phyloP scores from a whole-genome alignment of 2,329 filamentous ascomycete genomes.

The Aspergillus pseudotamarii region DNA sequence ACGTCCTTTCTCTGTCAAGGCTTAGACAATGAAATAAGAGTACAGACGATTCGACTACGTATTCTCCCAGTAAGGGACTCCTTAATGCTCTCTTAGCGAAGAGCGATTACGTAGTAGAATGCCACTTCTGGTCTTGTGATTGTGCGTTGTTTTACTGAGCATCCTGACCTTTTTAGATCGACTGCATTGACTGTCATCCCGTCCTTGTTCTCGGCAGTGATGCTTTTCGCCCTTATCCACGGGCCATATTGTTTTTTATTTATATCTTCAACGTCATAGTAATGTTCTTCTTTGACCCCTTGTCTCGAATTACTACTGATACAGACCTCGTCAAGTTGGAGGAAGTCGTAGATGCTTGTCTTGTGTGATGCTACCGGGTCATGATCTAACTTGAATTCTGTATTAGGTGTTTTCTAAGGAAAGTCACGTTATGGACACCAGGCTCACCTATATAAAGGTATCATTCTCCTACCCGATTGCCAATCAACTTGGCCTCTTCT shows the following conservation, averaged over 20 bases:
- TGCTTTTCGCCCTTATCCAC: neutral
- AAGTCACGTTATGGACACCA: neutral
- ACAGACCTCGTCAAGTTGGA: neutral
- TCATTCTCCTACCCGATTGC: neutral
- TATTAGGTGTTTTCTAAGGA: neutral
- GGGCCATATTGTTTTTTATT: neutral
- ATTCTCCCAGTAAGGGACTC: no score
- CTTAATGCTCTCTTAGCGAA: no score
- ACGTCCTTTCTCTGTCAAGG: no score
- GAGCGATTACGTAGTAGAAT: no score
- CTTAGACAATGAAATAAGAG: no score
- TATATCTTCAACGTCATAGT: no score
- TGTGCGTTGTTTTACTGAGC: no score
- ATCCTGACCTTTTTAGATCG: no score
- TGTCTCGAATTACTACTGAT: neutral
- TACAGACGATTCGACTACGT: no score
- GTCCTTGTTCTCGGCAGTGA: neutral
- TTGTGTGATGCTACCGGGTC: neutral
- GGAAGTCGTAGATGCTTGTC: neutral
- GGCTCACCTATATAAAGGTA: neutral
- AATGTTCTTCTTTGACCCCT: neutral
- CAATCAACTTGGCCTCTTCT: neutral
- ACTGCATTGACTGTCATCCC: neutral
- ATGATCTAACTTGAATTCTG: neutral
- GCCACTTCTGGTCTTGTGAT: no score